phyloP scores from a whole-genome alignment of 331 rosid species.

The Spiraea crenata region DNA sequence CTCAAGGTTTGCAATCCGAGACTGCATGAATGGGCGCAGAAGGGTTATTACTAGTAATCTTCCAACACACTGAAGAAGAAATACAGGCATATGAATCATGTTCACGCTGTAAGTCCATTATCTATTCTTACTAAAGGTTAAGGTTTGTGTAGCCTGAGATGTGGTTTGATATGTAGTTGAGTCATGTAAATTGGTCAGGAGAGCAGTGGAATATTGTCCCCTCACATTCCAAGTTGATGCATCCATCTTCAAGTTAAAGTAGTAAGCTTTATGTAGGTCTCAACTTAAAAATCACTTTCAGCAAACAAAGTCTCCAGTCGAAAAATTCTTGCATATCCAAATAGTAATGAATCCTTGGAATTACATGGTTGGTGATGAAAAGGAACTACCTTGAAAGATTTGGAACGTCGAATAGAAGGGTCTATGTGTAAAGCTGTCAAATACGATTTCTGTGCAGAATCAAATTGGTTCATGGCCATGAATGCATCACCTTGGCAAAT shows the following conservation, averaged over 20 bases:
- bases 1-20: constrained; percentile 60
- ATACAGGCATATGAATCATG: background rate
- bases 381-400: constrained; percentile 62
- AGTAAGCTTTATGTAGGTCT: background rate
- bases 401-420: constrained; percentile 72
- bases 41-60: no score
- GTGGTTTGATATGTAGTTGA: background rate
- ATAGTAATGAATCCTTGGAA: no score
- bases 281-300: no score
- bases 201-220: background rate
- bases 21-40: constrained; percentile 35
- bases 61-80: background rate
- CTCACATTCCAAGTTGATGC: background rate
- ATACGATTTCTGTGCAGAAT: constrained; percentile 70
- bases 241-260: background rate
- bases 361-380: no score
- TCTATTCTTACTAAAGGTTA: no score
- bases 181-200: background rate
- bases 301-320: background rate
- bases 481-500: constrained; percentile 79
- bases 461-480: constrained; percentile 53
- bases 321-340: background rate
- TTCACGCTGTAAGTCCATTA: no score
- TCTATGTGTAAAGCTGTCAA: constrained; percentile 56
- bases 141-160: background rate